Conservation (phyloP, 768 basidiomycete genomes). For the Psilocybe azurescens region DNA sequence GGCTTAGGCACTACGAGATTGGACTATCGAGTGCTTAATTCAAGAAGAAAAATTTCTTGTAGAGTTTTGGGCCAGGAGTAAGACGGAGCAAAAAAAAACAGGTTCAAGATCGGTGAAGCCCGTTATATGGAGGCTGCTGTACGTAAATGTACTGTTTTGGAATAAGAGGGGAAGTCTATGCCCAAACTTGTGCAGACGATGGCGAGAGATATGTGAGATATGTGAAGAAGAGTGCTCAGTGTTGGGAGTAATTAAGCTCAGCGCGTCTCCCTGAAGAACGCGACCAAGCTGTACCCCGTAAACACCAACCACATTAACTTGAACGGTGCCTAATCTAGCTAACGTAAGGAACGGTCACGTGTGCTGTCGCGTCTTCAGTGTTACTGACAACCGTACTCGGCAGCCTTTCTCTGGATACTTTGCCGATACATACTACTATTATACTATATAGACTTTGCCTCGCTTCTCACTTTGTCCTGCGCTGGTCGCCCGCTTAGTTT, state of each 20-base stretch:
- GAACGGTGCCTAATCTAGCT: conserved; percentile 1
- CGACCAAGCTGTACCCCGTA: neutral
- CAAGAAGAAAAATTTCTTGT: neutral
- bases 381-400: neutral
- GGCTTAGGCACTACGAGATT: neutral
- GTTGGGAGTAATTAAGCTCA: neutral
- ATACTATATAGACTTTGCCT: neutral
- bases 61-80: neutral
- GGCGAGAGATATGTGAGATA: neutral
- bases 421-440: neutral
- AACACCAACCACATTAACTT: neutral
- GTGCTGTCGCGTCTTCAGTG: conserved; percentile 5
- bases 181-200: neutral
- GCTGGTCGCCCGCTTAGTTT: conserved; percentile 19
- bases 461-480: conserved; percentile 8
- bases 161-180: neutral
- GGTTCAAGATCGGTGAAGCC: neutral
- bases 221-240: neutral
- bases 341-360: conserved; percentile 23
- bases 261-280: neutral
- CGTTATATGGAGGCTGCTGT: conserved; percentile 4
- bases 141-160: conserved; percentile 14
- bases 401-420: neutral
- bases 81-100: conserved; percentile 1
- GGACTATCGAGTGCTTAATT: too few species aligned